These are phyloP conservation scores for Knoxdaviesia proteae DNA, from an alignment of 2,329 filamentous ascomycete species.

Conservation along the genomic window DNA sequence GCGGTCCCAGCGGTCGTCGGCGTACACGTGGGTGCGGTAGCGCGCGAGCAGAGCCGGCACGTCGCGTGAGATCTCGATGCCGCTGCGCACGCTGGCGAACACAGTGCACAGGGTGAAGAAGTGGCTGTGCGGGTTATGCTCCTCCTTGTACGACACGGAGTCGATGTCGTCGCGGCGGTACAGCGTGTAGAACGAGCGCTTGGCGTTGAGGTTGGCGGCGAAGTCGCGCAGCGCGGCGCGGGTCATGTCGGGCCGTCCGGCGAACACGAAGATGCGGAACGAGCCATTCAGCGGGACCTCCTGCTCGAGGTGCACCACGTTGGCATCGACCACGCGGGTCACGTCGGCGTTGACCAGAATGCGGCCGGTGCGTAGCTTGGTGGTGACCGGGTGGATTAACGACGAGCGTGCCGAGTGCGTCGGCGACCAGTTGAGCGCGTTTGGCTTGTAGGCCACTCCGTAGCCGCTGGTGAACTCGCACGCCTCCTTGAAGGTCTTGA, in stretches of 20 bases:
- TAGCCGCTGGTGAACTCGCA: conserved; percentile 90
- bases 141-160: conserved; percentile 53
- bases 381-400: conserved; percentile 44
- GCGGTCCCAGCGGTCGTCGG: conserved; percentile 60
- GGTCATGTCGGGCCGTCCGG: conserved; percentile 37
- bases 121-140: conserved; percentile 62
- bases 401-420: conserved; percentile 50
- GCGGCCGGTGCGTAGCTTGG: conserved; percentile 50
- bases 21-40: conserved; percentile 69
- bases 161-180: conserved; percentile 42
- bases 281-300: conserved; percentile 75
- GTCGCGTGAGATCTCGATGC: conserved; percentile 52
- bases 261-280: conserved; percentile 73
- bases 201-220: conserved; percentile 38
- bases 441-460: conserved; percentile 68
- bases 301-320: conserved; percentile 77
- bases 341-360: conserved; percentile 63
- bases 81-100: conserved; percentile 43
- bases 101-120: conserved; percentile 68
- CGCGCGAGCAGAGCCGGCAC: conserved; percentile 50
- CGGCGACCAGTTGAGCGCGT: conserved; percentile 65
- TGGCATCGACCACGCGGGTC: conserved; percentile 71
- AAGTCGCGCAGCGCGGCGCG: conserved; percentile 49
- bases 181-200: conserved; percentile 49
- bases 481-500: conserved; percentile 73